phyloP scores from a whole-genome alignment of 2,329 filamentous ascomycete genomes.

The Mariannaea elegans region DNA sequence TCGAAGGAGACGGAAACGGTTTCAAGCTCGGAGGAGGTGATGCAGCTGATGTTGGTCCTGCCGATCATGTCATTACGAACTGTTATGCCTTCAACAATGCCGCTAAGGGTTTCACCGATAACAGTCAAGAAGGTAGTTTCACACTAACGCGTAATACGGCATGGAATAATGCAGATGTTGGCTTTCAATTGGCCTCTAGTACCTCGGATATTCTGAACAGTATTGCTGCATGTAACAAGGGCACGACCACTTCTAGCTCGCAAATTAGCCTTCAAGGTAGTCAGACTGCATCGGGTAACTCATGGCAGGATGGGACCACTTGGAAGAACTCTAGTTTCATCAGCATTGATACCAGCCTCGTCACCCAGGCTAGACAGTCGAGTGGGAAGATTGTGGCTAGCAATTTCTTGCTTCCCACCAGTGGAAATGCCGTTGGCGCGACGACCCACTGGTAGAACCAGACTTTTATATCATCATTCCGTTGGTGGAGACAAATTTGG shows the following conservation, averaged over 20 bases:
- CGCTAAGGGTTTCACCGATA: conserved; percentile 57
- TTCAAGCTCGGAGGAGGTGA: conserved; percentile 56
- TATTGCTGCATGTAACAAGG: conserved; percentile 43
- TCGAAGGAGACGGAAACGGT: conserved; percentile 57
- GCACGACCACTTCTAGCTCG: conserved; percentile 36
- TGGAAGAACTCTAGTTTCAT: conserved; percentile 50
- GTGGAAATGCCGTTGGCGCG: conserved; percentile 29
- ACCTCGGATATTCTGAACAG: conserved; percentile 47
- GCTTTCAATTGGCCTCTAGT: conserved; percentile 49
- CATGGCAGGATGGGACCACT: conserved; percentile 49
- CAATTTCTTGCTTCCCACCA: conserved; percentile 50
- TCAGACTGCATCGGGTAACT: conserved; percentile 48
- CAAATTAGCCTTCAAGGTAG: conserved; percentile 39
- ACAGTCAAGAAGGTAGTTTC: conserved; percentile 53
- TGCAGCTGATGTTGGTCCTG: conserved; percentile 46
- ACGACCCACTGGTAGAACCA: conserved; percentile 21
- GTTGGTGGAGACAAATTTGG: no score
- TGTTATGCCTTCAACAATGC: conserved; percentile 55
- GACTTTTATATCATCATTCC: no score
- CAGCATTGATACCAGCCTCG: conserved; percentile 44
- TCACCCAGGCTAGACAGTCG: conserved; percentile 46
- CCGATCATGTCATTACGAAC: conserved; percentile 55
- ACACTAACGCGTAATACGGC: conserved; percentile 54
- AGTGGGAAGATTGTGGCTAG: conserved; percentile 51
- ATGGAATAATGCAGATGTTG: conserved; percentile 54